Evolutionary conservation across 768 basidiomycete genomes (phyloP).

Genomic region (Neoboletus magnificus): DNA sequence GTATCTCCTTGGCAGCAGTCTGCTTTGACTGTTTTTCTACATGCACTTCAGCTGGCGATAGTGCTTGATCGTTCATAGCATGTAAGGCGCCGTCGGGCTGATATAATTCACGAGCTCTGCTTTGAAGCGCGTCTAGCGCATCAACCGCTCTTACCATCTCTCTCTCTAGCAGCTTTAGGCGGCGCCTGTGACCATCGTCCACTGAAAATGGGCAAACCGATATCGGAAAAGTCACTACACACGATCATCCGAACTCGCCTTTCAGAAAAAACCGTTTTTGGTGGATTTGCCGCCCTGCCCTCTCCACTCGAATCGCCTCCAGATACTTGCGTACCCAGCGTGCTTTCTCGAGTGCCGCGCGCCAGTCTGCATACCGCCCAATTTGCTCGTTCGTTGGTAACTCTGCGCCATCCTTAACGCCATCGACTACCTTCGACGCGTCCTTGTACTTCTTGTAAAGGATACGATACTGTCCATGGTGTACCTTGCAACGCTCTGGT

Average conservation of each 20-base stretch:
- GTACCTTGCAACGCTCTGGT: slow-evolving; percentile 20
- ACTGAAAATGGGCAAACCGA: slow-evolving; percentile 9
- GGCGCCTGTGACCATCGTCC: slow-evolving; percentile 30
- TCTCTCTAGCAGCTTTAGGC: slow-evolving; percentile 27
- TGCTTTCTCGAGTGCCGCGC: slow-evolving; percentile 15
- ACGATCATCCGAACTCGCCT: slow-evolving; percentile 10
- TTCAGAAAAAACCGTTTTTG: slow-evolving; percentile 33
- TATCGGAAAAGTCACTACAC: background rate
- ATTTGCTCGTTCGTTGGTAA: slow-evolving; percentile 22
- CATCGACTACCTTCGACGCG: slow-evolving; percentile 26
- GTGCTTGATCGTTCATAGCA: background rate
- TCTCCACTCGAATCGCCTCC: slow-evolving; percentile 33
- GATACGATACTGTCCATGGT: slow-evolving; percentile 25
- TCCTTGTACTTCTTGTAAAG: slow-evolving; percentile 28
- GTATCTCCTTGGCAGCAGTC: background rate
- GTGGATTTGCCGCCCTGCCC: slow-evolving; percentile 31
- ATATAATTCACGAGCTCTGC: slow-evolving; percentile 17
- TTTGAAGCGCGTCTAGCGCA: slow-evolving; percentile 17
- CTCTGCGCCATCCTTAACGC: slow-evolving; percentile 2
- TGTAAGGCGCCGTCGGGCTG: background rate
- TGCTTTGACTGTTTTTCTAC: background rate
- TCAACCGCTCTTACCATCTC: slow-evolving; percentile 29
- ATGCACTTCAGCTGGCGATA: background rate
- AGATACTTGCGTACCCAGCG: slow-evolving; percentile 27
- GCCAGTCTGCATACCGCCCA: slow-evolving; percentile 8